Base-by-base conservation (phyloP, 176 grass and related monocot genomes). In the Oryza longistaminata region DNA sequence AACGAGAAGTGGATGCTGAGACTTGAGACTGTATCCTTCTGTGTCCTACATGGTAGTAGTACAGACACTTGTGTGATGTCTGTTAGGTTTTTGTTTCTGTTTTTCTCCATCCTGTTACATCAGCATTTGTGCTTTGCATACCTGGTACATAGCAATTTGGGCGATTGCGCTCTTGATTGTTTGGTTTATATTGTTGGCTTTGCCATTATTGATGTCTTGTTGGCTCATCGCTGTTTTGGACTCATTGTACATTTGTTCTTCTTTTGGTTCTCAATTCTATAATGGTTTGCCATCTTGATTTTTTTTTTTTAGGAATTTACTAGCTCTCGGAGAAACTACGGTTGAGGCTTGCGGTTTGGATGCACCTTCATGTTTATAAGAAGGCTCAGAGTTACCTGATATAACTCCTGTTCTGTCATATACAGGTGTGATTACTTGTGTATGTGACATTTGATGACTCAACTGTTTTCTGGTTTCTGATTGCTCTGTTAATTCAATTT, bases 401-500 rank as follows among this genome's bases (percentile, higher is more conserved):
- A 73, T 72, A 82, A 43, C 73, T 52, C 8, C n/a, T 64, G 17
- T 67, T 83, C 7, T 60, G 34, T 72, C 35, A 11, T 67, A 50
- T 11, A 10, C 2, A 24, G 7, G 40, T 73, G 16, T 43, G 26
- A 2, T 8, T 39, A 74, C 31, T 10, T 58, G 35, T 82, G 46
- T 73, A 78, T 73, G 14, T 83, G 10, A 64, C 79, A 70, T 46
- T 64, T 55, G 40, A 26, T 34, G 27, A 13, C 61, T 11, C 13
- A 33, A 83, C 80, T 62, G 61, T 79, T 83, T 83, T 84, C 13
- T 14, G 24, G 75, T 87, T 43, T 60, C 40, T 42, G 70, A 22
- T 37, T 83, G 37, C 74, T 83, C 39, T 87, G 42, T 52, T 79
- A n/a, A 82, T 79, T 64, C 60, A 4, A 46, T 83, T 82, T 79